Evolutionary conservation across 2,329 filamentous ascomycete genomes (phyloP).

Genomic region (Plectosphaerella plurivora): DNA sequence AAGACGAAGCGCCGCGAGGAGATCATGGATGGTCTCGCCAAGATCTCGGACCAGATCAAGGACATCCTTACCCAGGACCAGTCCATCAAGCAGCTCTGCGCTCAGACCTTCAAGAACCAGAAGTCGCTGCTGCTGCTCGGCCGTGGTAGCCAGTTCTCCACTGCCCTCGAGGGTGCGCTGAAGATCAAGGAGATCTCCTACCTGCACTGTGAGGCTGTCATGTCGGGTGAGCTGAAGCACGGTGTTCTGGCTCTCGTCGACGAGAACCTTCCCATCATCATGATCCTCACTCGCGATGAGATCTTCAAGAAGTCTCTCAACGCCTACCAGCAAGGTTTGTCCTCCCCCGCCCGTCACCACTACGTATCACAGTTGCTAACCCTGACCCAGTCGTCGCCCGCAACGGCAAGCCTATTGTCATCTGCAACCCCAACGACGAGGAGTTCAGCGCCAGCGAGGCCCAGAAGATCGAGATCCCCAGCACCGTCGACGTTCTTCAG

Average conservation of each 20-base stretch:
- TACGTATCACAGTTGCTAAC: conserved; percentile 1
- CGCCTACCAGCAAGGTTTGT: conserved; percentile 90
- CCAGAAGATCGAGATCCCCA: conserved; percentile 95
- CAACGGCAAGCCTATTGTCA: conserved; percentile 93
- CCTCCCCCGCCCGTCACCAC: neutral
- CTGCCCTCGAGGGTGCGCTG: conserved; percentile 91
- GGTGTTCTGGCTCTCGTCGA: conserved; percentile 96
- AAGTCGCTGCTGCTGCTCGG: conserved; percentile 92
- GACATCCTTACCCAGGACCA: conserved; percentile 87
- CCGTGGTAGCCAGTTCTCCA: conserved; percentile 94
- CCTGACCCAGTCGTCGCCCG: conserved; percentile 75
- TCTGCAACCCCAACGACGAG: conserved; percentile 86
- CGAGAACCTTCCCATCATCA: conserved; percentile 98
- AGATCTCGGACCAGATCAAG: conserved; percentile 88
- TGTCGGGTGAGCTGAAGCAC: conserved; percentile 99
- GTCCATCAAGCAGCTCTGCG: conserved; percentile 89
- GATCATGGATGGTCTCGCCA: conserved; percentile 89
- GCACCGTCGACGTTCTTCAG: conserved; percentile 92
- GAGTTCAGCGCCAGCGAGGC: conserved; percentile 88
- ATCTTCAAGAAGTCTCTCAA: conserved; percentile 99
- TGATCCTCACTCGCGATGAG: conserved; percentile 95
- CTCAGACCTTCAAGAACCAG: conserved; percentile 92
- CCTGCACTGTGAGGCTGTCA: conserved; percentile 98
- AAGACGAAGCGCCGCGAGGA: conserved; percentile 89
- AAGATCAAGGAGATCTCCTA: conserved; percentile 99